Evolutionary conservation across 345 rosid genomes (phyloP).

Genomic region (Excoecaria cochinchinensis): DNA sequence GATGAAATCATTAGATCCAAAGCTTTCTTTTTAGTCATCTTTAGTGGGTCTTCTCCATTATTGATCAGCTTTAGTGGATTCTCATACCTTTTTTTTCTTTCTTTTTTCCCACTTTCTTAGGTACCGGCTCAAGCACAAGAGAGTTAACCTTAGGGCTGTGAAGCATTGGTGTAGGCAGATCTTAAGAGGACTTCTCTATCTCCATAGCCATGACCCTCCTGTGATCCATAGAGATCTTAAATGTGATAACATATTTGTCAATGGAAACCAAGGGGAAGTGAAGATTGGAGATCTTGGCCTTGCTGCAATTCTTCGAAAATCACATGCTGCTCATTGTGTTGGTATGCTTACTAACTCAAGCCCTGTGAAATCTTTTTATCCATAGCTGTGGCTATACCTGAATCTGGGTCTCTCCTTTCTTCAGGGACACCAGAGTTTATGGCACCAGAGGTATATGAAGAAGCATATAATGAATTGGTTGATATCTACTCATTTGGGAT

Average conservation of each 20-base stretch:
- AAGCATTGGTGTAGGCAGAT: constrained; percentile 97
- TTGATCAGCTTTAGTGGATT: constrained; percentile 15
- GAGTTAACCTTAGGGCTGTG: constrained; percentile 84
- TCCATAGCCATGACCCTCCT: constrained; percentile 85
- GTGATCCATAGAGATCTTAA: constrained; percentile 96
- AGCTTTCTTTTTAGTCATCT: background rate
- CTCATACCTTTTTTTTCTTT: background rate
- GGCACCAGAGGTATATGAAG: constrained; percentile 99
- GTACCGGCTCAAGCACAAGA: constrained; percentile 79
- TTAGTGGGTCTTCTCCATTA: constrained; percentile 15
- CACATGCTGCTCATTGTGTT: constrained; percentile 91
- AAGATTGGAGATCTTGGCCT: constrained; percentile 98
- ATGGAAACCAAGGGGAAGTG: constrained; percentile 96
- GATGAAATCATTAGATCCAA: constrained; percentile 11
- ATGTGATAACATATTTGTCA: constrained; percentile 90
- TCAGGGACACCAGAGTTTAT: constrained; percentile 98
- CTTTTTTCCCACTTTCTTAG: constrained; percentile 28
- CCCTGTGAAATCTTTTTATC: background rate
- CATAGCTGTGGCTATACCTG: background rate
- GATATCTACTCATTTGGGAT: constrained; percentile 97
- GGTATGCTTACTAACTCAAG: constrained; percentile 46
- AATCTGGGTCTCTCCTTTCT: constrained; percentile 11
- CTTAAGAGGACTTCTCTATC: constrained; percentile 75
- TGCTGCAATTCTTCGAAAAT: constrained; percentile 78
- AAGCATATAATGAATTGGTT: constrained; percentile 93